A percentile compares a stretch with the other conserved stretches of the same genome.
phyloP scores from a whole-genome alignment of 106 monocot genomes.

The Vanilla planifolia region DNA sequence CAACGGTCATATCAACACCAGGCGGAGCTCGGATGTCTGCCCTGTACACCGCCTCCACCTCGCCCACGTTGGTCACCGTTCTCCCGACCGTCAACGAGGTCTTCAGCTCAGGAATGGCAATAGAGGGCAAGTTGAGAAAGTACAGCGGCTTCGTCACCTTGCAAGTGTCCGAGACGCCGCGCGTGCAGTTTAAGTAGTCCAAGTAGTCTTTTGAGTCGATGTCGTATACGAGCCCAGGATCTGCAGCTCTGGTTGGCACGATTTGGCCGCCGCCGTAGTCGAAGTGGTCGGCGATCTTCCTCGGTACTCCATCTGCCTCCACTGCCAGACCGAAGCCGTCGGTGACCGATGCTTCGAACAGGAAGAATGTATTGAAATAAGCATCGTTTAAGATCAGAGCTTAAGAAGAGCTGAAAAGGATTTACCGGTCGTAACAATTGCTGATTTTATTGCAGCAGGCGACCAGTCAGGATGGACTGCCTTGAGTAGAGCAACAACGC shows the following conservation, averaged over 20 bases:
- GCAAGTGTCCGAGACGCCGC: slow-evolving; percentile 52
- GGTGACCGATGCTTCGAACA: slow-evolving; percentile 27
- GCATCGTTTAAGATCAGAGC: no score
- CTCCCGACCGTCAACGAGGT: slow-evolving; percentile 29
- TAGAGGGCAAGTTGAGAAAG: slow-evolving; percentile 64
- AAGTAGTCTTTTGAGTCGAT: no score
- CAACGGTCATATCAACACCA: slow-evolving; percentile 32
- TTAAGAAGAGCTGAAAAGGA: no score
- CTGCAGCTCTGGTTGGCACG: slow-evolving; percentile 47
- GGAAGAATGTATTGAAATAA: no score
- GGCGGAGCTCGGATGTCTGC: slow-evolving; percentile 37
- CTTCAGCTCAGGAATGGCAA: slow-evolving; percentile 48
- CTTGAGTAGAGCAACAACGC: no score
- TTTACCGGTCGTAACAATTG: no score
- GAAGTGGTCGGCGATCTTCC: slow-evolving; percentile 51
- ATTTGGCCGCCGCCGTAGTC: slow-evolving; percentile 69
- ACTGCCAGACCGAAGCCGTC: slow-evolving; percentile 28
- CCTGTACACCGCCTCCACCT: slow-evolving; percentile 24
- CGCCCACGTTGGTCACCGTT: slow-evolving; percentile 61
- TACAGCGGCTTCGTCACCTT: slow-evolving; percentile 2
- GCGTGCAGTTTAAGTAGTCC: slow-evolving; percentile 44
- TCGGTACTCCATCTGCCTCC: slow-evolving; percentile 45
- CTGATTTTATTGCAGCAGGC: no score
- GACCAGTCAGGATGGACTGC: no score
- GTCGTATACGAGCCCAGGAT: no score